Conservation (phyloP, 495 filamentous ascomycete species). For the Neurospora pannonica region DNA sequence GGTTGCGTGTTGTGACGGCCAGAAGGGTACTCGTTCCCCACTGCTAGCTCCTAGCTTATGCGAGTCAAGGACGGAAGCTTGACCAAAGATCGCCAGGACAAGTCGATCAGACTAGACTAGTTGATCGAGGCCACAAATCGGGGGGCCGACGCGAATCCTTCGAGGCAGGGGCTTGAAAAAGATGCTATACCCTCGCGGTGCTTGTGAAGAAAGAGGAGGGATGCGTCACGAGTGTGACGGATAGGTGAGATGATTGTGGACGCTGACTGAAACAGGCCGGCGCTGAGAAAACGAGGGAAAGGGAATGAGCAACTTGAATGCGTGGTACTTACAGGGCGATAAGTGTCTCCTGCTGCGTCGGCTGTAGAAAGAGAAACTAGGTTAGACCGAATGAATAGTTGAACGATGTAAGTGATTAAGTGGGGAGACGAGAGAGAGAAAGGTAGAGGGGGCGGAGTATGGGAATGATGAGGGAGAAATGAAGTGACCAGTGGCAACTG, state of each 20-base stretch:
- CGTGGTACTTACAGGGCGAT: constrained; percentile 40
- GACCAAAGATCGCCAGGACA: neutral
- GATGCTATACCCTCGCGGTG: neutral
- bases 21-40: neutral
- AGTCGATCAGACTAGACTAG: neutral
- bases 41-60: neutral
- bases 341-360: constrained; percentile 39
- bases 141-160: neutral
- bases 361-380: constrained; percentile 28
- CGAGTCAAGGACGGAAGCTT: neutral
- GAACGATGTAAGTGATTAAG: constrained; percentile 10
- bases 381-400: constrained; percentile 26
- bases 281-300: neutral
- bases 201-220: neutral
- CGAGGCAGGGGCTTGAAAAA: neutral
- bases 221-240: neutral
- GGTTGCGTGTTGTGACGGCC: neutral
- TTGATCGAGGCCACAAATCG: neutral
- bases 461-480: constrained; percentile 7
- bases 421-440: constrained; percentile 6
- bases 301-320: neutral
- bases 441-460: constrained; percentile 9
- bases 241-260: neutral
- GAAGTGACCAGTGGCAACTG: constrained; percentile 21
- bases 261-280: neutral